Base-by-base conservation (phyloP, 2,329 filamentous ascomycete species). In the Neurospora sp. region DNA sequence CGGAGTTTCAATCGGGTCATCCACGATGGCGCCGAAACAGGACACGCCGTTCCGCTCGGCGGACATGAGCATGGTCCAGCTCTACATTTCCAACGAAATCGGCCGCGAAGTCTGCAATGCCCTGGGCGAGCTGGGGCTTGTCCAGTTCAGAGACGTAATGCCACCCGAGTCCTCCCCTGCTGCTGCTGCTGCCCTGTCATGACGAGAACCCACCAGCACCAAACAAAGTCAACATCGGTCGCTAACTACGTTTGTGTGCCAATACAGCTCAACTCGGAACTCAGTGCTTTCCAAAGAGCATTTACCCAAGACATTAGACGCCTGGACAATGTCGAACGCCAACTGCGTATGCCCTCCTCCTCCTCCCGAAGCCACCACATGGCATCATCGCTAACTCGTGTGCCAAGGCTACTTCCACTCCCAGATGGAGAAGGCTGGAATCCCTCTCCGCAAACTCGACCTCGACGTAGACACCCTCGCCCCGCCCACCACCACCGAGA, bases 61-160 rank as follows among this genome's bases (percentile, higher is more conserved):
- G 92, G 93, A 97, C 83, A 99, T 99, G 96, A 97, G 93, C 87
- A 91, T 99, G 91, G 97, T 97, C 79, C 96, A 99, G 90, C 91
- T 99, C 78, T 99, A 98, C 84, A 96, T 99, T 78, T 93, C 96
- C 78, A 98, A 97, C 80, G 96, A 99, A 86, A 98, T 99, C 76
- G 95, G 96, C 77, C 90, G 96, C 79, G 96, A 99, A 84, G 95
- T 97, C 77, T 94, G 98, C 73, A 97, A 94, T 79, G 95, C 95
- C 70, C 86, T 99, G 74, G 96, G 96, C 79, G 96, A 99, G 87
- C 88, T 99, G 78, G 96, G 96, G 71, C 88, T 96, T 78, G 94
- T 98, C 81, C 94, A 98, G 82, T 99, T 99, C 80, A 89, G 96
- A 83, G 96, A 99, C 87, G 95, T 98, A 86, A 80, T 91, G 70